Conservation (phyloP, 179 eudicot species). For the Heliamphora pulchella region DNA sequence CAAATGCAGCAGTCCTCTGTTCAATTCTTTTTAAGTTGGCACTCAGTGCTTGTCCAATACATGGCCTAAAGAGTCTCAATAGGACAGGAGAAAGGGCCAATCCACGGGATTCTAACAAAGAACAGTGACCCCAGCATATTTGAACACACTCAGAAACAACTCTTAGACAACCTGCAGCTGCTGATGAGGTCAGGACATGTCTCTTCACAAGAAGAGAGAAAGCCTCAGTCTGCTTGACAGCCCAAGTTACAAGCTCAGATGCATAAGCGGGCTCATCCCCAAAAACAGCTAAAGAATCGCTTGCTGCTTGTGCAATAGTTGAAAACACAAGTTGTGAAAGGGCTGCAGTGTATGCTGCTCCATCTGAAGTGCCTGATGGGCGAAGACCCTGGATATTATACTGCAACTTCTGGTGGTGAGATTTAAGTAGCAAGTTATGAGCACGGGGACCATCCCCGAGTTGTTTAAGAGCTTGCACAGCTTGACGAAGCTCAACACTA, state of each 20-base stretch:
- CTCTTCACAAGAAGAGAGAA: conserved; percentile 86
- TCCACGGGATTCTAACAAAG: conserved; percentile 86
- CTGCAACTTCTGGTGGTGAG: conserved; percentile 84
- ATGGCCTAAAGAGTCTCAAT: conserved; percentile 77
- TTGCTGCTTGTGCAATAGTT: conserved; percentile 86
- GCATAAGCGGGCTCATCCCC: conserved; percentile 80
- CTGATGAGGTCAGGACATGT: conserved; percentile 93
- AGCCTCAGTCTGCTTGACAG: conserved; percentile 81
- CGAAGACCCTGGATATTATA: conserved; percentile 88
- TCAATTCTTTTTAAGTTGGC: conserved; percentile 94
- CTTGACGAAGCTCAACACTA: conserved; percentile 86
- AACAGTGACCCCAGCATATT: conserved; percentile 95
- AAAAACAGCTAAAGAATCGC: conserved; percentile 74
- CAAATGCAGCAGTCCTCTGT: conserved; percentile 93
- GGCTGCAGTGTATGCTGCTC: conserved; percentile 99
- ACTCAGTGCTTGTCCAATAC: conserved; percentile 92
- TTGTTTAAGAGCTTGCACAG: conserved; percentile 77
- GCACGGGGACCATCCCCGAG: conserved; percentile 98
- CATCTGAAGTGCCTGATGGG: conserved; percentile 96
- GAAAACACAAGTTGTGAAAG: conserved; percentile 91
- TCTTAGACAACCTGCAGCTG: conserved; percentile 96
- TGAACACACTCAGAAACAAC: conserved; percentile 99
- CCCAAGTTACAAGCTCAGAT: conserved; percentile 97
- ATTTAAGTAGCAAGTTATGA: conserved; percentile 78
- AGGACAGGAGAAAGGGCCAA: conserved; percentile 91